These are phyloP conservation scores for Schizophyllum amplum DNA, from an alignment of 1,284 basidiomycete genomes.

Conservation along the genomic window DNA sequence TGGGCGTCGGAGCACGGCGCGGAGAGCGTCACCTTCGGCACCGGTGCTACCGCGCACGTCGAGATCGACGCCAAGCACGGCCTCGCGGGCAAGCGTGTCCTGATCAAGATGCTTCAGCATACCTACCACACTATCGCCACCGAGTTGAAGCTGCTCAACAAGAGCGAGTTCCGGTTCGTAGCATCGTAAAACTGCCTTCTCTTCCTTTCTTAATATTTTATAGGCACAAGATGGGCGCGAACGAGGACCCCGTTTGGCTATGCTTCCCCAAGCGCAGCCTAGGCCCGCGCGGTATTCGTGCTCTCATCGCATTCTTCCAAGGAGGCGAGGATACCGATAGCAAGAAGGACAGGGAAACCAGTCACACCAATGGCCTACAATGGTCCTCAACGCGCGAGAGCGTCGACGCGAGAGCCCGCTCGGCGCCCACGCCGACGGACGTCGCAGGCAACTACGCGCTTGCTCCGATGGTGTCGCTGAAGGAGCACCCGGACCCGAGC, in stretches of 20 bases:
- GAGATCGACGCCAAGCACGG: slow-evolving; percentile 22
- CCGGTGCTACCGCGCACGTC: slow-evolving; percentile 26
- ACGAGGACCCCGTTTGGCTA: slow-evolving; percentile 16
- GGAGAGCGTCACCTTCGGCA: slow-evolving; percentile 36
- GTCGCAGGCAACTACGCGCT: neutral
- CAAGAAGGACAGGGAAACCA: neutral
- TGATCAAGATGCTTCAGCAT: slow-evolving; percentile 35
- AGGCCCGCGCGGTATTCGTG: slow-evolving; percentile 28
- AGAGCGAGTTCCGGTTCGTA: slow-evolving; percentile 18
- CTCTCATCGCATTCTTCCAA: slow-evolving; percentile 22
- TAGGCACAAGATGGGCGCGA: slow-evolving; percentile 11
- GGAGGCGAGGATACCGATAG: neutral
- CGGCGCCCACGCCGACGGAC: neutral
- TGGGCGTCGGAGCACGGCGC: slow-evolving; percentile 35
- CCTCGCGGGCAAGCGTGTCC: slow-evolving; percentile 27
- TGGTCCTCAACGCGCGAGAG: too few species aligned
- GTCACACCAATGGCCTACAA: neutral
- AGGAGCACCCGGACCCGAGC: neutral
- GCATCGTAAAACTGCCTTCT: neutral
- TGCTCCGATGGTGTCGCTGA: neutral
- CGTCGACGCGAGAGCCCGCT: too few species aligned
- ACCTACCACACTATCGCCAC: slow-evolving; percentile 36
- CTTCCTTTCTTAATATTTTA: neutral
- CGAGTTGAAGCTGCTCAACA: slow-evolving; percentile 31
- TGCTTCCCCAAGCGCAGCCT: slow-evolving; percentile 17